Base-by-base conservation (phyloP, 768 basidiomycete genomes). In the Cubamyces sp. region DNA sequence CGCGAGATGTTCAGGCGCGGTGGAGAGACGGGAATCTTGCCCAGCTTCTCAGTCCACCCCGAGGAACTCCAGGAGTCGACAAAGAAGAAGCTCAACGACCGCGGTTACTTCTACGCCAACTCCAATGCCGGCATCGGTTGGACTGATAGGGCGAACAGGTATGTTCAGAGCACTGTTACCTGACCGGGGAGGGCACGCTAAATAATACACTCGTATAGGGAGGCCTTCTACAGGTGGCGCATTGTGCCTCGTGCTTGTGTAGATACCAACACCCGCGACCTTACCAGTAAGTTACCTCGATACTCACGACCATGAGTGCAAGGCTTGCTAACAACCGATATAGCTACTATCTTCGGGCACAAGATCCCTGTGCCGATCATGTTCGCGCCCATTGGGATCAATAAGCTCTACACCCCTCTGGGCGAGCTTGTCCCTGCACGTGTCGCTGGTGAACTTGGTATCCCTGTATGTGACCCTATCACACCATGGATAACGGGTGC, bases 161-260 rank as follows among this genome's bases (percentile, higher is more conserved):
- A 26, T 14, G 54, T 26, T 14, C 14, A 43, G 2, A 15, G 19
- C 16, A 2, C 2, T 12, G n/a, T 5, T 47, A n/a, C 23, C 2
- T 12, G 6, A 25, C 1, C 14, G 14, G 26, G 14, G 14, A 18
- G 3, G 2, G 9, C 25, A 4, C 1, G 21, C 23, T 28, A 12
- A 28, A 7, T 48, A 25, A 16, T 3, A 25, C 26, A 19, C 15
- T 21, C 12, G 12, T 11, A 46, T 60, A 76, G 81, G 48, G 80
- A 82, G 63, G 83, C 84, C 0, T 81, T 85, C 68, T 81, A 82
- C 61, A 73, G 76, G 18, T 85, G 82, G 80, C 76, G 79, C 42
- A 84, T 87, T 64, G 72, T 86, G 21, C 84, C 84, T 9, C 78
- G 82, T 12, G 75, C 84, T 76, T 78, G 85, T n/a, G 80, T 83